Percentiles rank a stretch among this genome's conserved stretches.
These are phyloP conservation scores for Chrysanthemum lavandulifolium DNA, from an alignment of 129 eudicot species.

Conservation along the genomic window DNA sequence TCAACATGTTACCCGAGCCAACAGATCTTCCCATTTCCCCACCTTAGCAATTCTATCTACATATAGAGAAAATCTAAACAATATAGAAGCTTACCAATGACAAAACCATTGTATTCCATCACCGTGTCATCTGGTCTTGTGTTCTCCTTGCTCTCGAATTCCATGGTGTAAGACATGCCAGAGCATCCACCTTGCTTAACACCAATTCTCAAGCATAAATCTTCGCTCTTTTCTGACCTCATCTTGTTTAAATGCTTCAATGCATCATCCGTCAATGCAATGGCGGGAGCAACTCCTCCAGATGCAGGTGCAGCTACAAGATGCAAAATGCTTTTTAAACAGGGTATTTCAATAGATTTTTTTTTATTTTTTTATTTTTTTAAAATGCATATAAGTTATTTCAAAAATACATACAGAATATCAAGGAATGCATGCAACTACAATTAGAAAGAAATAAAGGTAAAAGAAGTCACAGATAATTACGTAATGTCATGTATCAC, in stretches of 20 bases:
- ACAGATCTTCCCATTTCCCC: neutral
- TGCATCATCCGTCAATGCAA: constrained; percentile 82
- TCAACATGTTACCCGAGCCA: neutral
- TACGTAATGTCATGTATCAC: constrained; percentile 1
- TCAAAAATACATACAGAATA: neutral
- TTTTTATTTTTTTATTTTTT: too few species aligned
- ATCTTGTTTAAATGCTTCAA: constrained; percentile 82
- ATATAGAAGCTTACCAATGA: constrained; percentile 59
- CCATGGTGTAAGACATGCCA: constrained; percentile 98
- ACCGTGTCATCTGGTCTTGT: constrained; percentile 86
- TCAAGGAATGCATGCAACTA: constrained; percentile 1
- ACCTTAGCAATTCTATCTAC: neutral
- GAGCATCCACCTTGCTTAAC: constrained; percentile 99
- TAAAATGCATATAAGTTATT: neutral
- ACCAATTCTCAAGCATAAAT: constrained; percentile 88
- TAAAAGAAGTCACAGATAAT: neutral
- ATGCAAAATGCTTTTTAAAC: neutral
- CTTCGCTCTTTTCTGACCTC: constrained; percentile 71
- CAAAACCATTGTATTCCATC: constrained; percentile 85
- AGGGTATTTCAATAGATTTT: neutral
- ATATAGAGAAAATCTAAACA: constrained; percentile 2
- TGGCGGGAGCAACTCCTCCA: constrained; percentile 88
- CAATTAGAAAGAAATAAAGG: neutral
- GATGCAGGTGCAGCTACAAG: constrained; percentile 63
- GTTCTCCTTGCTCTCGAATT: constrained; percentile 80